Evolutionary conservation across 805 yeast genomes (phyloP), one percentile per base, ranked within the genome.

Genomic region (Pichia thaimueangensis): DNA sequence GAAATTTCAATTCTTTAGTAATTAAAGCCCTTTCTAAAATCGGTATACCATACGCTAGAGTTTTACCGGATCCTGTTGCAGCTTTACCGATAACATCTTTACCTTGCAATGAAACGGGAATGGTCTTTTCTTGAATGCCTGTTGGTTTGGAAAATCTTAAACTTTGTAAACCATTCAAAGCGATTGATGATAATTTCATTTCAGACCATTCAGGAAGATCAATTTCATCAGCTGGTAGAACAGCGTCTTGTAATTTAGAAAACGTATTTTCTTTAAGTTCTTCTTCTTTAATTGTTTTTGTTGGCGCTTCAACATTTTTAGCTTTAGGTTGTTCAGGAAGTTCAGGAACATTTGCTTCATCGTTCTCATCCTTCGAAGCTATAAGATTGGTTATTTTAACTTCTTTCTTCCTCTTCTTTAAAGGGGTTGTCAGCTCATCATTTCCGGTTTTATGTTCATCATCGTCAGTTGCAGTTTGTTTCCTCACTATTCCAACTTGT

Each of bases 41-140:
- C 9, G 98, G 97, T 22, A 93, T 76, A 35, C 96, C 96, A 60
- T 86, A 93, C 0, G 98, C 99, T 45, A 89, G 68, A 0, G 98
- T 93, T 59, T 93, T 93, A 71, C 98, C 98, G 1, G 96, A 86
- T 60, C 98, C 98, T 1, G 98, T 93, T 10, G 93, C 82, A 13
- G 98, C 98, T 58, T 91, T 93, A 42, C 98, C 98, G 50, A 93
- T 80, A 4, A 93, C 76, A 63, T 93, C 97, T 28, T 70, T 71
- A 6, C 89, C 94, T 23, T 70, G 68, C 12, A 86, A 45, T 2
- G 91, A 86, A 22, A 70, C 54, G 2, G 97, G 96, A 42, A 93
- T 80, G 9, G 91, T 70, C 44, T 67, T 65, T 46, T 69, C 71
- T 63, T 93, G 98, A 56, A 93, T 88, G 27, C 81, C 85, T 0